Evolutionary conservation across 75 land plant genomes (phyloP).

Genomic region (Larix kaempferi): DNA sequence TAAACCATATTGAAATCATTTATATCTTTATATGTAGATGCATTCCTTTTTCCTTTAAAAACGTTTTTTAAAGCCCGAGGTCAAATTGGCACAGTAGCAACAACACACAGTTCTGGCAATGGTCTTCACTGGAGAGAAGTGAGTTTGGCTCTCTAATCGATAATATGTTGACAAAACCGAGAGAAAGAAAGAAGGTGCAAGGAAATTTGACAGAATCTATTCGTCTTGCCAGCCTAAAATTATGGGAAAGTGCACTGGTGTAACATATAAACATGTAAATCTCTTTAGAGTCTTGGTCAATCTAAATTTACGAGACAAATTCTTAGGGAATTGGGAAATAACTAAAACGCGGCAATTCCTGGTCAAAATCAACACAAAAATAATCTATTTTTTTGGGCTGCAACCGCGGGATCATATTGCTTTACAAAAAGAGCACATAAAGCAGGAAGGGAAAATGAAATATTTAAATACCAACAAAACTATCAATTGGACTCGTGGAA

Average conservation of each 20-base stretch:
- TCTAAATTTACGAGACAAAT: not conserved
- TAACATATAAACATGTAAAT: not conserved
- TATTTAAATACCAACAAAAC: not conserved
- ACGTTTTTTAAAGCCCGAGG: too few species aligned
- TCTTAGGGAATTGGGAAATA: not conserved
- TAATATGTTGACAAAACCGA: not conserved
- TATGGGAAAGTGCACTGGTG: not conserved
- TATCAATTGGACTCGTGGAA: not conserved
- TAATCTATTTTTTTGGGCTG: not conserved
- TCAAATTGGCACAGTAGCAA: too few species aligned
- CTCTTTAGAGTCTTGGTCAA: not conserved
- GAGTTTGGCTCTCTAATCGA: not conserved
- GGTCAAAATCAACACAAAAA: slow-evolving; percentile 5
- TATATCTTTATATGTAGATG: too few species aligned
- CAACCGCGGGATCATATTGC: not conserved
- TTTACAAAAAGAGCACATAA: not conserved
- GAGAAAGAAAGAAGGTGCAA: not conserved
- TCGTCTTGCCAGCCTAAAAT: not conserved
- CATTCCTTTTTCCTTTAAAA: too few species aligned
- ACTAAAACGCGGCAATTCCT: not conserved
- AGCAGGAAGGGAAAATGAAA: not conserved
- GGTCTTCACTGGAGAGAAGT: too few species aligned
- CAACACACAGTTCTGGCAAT: too few species aligned
- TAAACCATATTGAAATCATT: too few species aligned
- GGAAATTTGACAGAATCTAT: slow-evolving; percentile 1